Evolutionary conservation across 805 yeast genomes (phyloP).

Genomic region (Zygosaccharomyces lentus): DNA sequence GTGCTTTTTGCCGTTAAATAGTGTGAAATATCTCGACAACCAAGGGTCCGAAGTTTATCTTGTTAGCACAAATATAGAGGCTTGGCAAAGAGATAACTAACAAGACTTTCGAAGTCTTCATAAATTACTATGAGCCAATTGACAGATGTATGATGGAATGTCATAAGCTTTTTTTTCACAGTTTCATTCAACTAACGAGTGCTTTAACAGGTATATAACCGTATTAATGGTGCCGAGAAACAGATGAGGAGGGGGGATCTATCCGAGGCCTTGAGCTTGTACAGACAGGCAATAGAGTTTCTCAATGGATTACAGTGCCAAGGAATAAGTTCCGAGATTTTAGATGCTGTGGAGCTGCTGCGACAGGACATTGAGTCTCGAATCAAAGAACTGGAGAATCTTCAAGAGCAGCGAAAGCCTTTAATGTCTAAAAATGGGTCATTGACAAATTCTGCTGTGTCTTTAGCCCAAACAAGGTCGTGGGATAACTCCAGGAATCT

Average conservation of each 20-base stretch:
- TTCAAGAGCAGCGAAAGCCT: constrained; percentile 22
- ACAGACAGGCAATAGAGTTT: constrained; percentile 18
- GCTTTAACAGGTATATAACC: constrained; percentile 41
- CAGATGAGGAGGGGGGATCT: constrained; percentile 43
- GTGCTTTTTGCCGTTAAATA: background rate
- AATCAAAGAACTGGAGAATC: constrained; percentile 32
- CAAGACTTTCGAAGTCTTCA: background rate
- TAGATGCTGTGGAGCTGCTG: constrained; percentile 27
- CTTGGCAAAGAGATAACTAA: background rate
- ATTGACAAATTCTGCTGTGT: constrained; percentile 12
- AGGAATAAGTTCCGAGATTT: constrained; percentile 36
- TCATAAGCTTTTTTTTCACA: background rate
- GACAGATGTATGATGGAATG: constrained; percentile 5
- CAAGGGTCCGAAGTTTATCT: background rate
- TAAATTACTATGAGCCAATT: constrained; percentile 1
- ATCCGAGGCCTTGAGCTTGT: constrained; percentile 39
- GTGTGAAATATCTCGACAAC: background rate
- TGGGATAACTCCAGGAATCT: constrained; percentile 14
- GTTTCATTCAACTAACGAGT: constrained; percentile 8
- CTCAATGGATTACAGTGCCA: constrained; percentile 9
- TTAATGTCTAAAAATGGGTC: constrained; percentile 25
- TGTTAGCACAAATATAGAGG: background rate
- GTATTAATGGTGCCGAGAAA: constrained; percentile 51
- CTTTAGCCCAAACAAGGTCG: constrained; percentile 12
- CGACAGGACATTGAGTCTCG: constrained; percentile 33